phyloP scores from a whole-genome alignment of 441 rosid species.

The Isatis lusitanica region DNA sequence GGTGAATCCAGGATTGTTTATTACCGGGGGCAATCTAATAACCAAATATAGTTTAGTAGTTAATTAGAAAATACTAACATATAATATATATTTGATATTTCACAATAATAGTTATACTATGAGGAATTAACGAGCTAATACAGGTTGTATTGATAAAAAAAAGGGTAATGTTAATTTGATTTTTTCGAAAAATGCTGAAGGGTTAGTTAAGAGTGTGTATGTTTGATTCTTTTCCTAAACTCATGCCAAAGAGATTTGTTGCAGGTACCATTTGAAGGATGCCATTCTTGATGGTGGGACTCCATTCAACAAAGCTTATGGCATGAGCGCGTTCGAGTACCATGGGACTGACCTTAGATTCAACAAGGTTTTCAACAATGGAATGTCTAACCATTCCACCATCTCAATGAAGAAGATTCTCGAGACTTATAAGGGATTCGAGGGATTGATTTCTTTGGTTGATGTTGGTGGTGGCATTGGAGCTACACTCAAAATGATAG shows the following conservation, averaged over 20 bases:
- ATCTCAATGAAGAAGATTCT: conserved; percentile 66
- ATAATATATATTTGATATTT: not conserved
- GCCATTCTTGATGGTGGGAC: conserved; percentile 72
- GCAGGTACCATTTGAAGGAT: conserved; percentile 78
- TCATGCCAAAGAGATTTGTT: not conserved
- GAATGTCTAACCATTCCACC: conserved; percentile 72
- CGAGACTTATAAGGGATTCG: conserved; percentile 67
- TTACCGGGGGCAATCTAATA: not conserved
- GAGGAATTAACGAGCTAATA: not conserved
- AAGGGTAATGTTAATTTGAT: not conserved
- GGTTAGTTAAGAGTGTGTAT: not conserved
- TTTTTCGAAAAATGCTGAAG: not conserved
- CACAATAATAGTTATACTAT: not conserved
- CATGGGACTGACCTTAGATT: conserved; percentile 72
- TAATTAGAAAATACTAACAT: not conserved
- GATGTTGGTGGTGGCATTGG: conserved; percentile 89
- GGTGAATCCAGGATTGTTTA: not conserved
- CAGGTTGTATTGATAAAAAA: not conserved
- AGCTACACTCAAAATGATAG: conserved; percentile 63
- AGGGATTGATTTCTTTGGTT: conserved; percentile 54
- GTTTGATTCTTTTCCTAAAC: not conserved
- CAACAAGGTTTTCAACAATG: conserved; percentile 63
- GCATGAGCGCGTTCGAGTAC: conserved; percentile 63
- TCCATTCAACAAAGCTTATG: conserved; percentile 74
- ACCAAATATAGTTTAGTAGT: not conserved